These are phyloP conservation scores for Pelagomonas calceolata DNA, from an alignment of 108 stramenopile species.

Conservation along the genomic window DNA sequence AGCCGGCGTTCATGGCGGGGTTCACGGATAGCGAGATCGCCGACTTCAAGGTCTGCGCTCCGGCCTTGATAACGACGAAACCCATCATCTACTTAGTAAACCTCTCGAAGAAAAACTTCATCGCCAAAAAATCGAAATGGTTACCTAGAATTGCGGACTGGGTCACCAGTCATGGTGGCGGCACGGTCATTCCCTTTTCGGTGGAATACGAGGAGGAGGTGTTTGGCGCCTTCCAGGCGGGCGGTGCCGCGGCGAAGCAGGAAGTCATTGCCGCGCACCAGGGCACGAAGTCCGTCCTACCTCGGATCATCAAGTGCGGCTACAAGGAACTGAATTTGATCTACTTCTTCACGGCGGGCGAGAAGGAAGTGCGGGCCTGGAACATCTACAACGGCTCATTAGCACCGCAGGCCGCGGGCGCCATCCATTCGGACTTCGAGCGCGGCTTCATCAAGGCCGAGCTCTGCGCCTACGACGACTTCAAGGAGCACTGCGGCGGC, in stretches of 20 bases:
- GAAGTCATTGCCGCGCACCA: conserved; percentile 25
- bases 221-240: conserved; percentile 58
- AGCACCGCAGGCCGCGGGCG: conserved; percentile 91
- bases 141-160: conserved; percentile 84
- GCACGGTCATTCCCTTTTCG: conserved; percentile 90
- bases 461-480: conserved; percentile 86
- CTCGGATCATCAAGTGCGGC: conserved; percentile 89
- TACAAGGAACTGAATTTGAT: conserved; percentile 87
- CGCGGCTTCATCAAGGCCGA: conserved; percentile 99
- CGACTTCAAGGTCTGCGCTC: conserved; percentile 45
- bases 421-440: conserved; percentile 98
- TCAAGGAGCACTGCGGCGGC: conserved; percentile 79
- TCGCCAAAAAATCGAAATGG: conserved; percentile 89
- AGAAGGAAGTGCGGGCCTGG: conserved; percentile 97
- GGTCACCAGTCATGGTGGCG: conserved; percentile 90
- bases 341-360: conserved; percentile 96
- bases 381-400: conserved; percentile 83
- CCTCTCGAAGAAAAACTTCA: conserved; percentile 81
- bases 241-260: conserved; percentile 34
- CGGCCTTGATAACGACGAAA: conserved; percentile 82
- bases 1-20: conserved; percentile 6
- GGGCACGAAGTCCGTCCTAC: conserved; percentile 66
- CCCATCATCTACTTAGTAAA: conserved; percentile 97
- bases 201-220: conserved; percentile 94
- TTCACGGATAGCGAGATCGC: conserved; percentile 7